These are phyloP conservation scores for Rhinocladiella mackenziei DNA, from an alignment of 2,329 filamentous ascomycete genomes.

Conservation along the genomic window DNA sequence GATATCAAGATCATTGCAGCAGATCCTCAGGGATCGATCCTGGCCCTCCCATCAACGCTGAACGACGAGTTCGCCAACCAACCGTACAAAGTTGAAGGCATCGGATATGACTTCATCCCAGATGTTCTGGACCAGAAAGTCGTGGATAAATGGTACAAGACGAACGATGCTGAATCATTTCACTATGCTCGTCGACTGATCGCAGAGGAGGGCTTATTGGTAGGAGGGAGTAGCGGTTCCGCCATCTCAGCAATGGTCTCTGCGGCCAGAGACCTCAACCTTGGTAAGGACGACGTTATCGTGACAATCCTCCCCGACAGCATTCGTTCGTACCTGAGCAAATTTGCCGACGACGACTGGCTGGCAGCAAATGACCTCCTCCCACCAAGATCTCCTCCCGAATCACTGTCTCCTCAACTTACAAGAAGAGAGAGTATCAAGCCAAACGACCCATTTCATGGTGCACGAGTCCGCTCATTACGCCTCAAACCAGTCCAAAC, in stretches of 20 bases:
- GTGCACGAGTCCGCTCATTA: constrained; percentile 75
- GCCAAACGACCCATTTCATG: constrained; percentile 64
- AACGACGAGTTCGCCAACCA: constrained; percentile 79
- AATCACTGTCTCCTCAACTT: constrained; percentile 37
- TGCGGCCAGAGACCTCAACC: constrained; percentile 70
- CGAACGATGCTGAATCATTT: constrained; percentile 87
- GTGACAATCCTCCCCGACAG: constrained; percentile 92
- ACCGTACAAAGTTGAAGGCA: constrained; percentile 95
- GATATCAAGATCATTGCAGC: constrained; percentile 86
- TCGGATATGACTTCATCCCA: constrained; percentile 97
- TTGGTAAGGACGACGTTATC: constrained; percentile 78
- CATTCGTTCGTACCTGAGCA: constrained; percentile 94
- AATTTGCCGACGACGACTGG: constrained; percentile 99
- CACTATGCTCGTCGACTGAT: constrained; percentile 85
- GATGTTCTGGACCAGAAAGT: constrained; percentile 77
- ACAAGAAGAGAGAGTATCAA: constrained; percentile 36
- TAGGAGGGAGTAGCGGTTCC: constrained; percentile 89
- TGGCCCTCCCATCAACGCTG: constrained; percentile 73
- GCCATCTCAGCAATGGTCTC: constrained; percentile 78
- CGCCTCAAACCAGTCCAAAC: constrained; percentile 92
- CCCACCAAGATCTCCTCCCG: constrained; percentile 53
- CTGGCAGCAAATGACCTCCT: constrained; percentile 92
- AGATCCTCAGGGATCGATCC: constrained; percentile 86
- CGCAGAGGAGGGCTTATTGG: constrained; percentile 86
- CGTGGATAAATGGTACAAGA: constrained; percentile 98